phyloP scores from a whole-genome alignment of 768 basidiomycete genomes.

The Lepiota venenata region DNA sequence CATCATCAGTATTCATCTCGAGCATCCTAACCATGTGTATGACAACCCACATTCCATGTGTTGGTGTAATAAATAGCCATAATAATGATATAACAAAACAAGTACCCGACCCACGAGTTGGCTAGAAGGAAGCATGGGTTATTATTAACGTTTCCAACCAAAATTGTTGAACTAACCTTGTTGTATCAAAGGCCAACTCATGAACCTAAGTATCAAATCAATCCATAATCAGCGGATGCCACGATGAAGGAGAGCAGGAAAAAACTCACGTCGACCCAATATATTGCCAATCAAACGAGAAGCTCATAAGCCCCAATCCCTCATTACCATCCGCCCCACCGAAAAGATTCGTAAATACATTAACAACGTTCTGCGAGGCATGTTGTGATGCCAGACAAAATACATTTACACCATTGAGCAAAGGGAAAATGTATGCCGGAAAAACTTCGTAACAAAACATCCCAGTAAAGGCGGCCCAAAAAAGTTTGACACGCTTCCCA shows the following conservation, averaged over 20 bases:
- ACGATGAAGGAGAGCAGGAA: background rate
- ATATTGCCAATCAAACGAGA: constrained; percentile 72
- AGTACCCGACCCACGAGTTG: constrained; percentile 55
- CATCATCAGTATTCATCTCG: background rate
- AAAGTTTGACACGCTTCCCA: constrained; percentile 46
- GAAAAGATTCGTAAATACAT: constrained; percentile 60
- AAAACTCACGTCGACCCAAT: constrained; percentile 41
- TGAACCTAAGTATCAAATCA: constrained; percentile 25
- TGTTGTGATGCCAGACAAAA: constrained; percentile 59
- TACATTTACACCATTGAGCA: constrained; percentile 57
- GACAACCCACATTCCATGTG: constrained; percentile 47
- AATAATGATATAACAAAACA: constrained; percentile 49
- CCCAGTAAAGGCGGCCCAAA: constrained; percentile 45
- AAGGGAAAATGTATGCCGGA: constrained; percentile 59
- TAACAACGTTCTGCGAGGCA: constrained; percentile 35
- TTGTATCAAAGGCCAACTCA: constrained; percentile 52
- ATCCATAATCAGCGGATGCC: constrained; percentile 5
- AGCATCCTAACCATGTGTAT: background rate
- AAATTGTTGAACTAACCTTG: constrained; percentile 38
- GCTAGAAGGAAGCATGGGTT: constrained; percentile 25
- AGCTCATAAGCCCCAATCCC: constrained; percentile 55
- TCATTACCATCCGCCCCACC: constrained; percentile 68
- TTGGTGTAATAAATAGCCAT: constrained; percentile 63
- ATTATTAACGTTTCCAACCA: background rate
- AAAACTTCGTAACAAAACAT: constrained; percentile 55